Conservation (phyloP, 78 protist species). For the Planoprotostelium fungivorum region DNA sequence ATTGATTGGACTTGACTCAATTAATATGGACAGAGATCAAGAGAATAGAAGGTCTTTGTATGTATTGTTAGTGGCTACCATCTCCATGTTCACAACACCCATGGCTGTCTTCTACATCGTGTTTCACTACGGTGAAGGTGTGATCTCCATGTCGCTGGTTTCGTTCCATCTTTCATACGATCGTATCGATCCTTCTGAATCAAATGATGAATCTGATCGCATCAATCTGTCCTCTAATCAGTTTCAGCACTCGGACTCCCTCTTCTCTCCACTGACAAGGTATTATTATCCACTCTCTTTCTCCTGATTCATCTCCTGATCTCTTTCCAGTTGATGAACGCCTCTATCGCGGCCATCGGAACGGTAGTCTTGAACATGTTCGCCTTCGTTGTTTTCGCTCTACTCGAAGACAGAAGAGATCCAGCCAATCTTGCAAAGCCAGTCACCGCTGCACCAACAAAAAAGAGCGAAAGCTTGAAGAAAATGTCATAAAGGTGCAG, state of each 20-base stretch:
- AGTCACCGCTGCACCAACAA: neutral
- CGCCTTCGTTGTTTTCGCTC: neutral
- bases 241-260: neutral
- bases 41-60: neutral
- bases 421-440: neutral
- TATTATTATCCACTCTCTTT: too few relatives aligned
- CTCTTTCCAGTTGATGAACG: neutral
- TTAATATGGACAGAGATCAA: neutral
- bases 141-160: too few relatives aligned
- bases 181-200: too few relatives aligned
- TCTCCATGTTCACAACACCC: neutral
- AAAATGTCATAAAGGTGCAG: neutral
- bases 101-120: neutral
- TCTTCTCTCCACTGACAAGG: neutral
- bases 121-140: neutral
- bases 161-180: too few relatives aligned
- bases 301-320: too few relatives aligned
- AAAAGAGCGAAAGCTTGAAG: neutral
- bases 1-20: too few relatives aligned
- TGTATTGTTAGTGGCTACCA: neutral
- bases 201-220: too few relatives aligned
- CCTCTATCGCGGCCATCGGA: neutral
- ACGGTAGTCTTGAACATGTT: neutral
- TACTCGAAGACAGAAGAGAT: neutral
- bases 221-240: too few relatives aligned